Evolutionary conservation across 768 basidiomycete genomes (phyloP).

Genomic region (Lactarius deliciosus): DNA sequence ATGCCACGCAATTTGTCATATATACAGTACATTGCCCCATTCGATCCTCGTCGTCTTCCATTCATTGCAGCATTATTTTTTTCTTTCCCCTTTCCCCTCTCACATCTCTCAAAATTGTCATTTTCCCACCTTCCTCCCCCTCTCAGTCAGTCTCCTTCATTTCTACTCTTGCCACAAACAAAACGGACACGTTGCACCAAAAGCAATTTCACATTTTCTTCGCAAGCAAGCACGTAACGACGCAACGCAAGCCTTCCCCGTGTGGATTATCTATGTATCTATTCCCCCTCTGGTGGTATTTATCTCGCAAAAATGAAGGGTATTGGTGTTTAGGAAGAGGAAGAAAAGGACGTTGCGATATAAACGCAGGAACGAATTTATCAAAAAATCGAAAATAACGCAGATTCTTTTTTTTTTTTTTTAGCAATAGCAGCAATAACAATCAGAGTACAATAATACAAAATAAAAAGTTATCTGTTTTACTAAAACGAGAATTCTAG

Average conservation of each 20-base stretch:
- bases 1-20: constrained; percentile 17
- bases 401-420: background rate
- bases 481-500: constrained; percentile 2
- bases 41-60: constrained; percentile 11
- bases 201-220: constrained; percentile 2
- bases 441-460: background rate
- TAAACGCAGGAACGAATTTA: constrained; percentile 4
- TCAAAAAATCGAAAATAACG: background rate
- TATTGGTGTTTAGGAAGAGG: background rate
- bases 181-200: constrained; percentile 16
- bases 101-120: background rate
- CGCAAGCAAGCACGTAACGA: constrained; percentile 16
- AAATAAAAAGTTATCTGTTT: constrained; percentile 1
- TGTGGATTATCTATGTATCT: constrained; percentile 28
- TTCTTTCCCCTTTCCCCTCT: background rate
- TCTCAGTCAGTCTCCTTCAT: constrained; percentile 11
- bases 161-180: constrained; percentile 4
- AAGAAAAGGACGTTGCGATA: constrained; percentile 4
- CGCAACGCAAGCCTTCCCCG: constrained; percentile 6
- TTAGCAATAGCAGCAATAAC: background rate
- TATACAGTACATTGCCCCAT: constrained; percentile 8
- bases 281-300: constrained; percentile 26
- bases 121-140: background rate
- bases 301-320: constrained; percentile 25
- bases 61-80: constrained; percentile 14